These are phyloP conservation scores for Musa acuminata DNA, from an alignment of 176 grass and related monocot species.

Conservation along the genomic window DNA sequence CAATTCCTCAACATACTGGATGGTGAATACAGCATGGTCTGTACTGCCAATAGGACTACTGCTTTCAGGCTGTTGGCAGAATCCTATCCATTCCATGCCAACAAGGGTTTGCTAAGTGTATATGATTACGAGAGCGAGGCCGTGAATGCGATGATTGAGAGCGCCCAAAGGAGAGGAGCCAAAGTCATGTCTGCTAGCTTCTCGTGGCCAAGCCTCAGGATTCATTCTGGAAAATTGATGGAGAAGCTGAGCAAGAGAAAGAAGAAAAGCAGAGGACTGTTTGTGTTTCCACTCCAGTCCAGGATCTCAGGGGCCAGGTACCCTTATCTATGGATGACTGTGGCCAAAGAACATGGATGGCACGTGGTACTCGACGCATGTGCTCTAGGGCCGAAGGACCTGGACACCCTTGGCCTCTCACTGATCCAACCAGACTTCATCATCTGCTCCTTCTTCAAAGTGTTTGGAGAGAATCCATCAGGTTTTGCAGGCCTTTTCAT, in stretches of 20 bases:
- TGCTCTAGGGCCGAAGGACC: conserved; percentile 71
- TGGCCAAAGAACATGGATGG: conserved; percentile 76
- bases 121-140: conserved; percentile 96
- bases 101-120: conserved; percentile 50
- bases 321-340: conserved; percentile 87
- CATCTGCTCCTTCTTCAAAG: conserved; percentile 95
- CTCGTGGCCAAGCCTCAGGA: conserved; percentile 74
- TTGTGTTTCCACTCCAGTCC: conserved; percentile 79
- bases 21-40: conserved; percentile 87
- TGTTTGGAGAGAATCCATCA: conserved; percentile 86
- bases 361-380: conserved; percentile 84
- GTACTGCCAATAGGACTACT: conserved; percentile 70
- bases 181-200: conserved; percentile 55
- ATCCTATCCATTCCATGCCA: conserved; percentile 59
- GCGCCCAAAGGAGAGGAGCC: conserved; percentile 50
- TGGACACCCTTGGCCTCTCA: conserved; percentile 74
- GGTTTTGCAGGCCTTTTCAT: conserved; percentile 86
- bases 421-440: conserved; percentile 97
- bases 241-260: conserved; percentile 39
- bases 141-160: conserved; percentile 35
- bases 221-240: conserved; percentile 48
- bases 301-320: conserved; percentile 76
- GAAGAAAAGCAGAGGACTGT: conserved; percentile 36
- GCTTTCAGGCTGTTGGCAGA: conserved; percentile 84
- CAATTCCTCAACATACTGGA: conserved; percentile 58